Evolutionary conservation across 2,329 filamentous ascomycete species (phyloP), one percentile per base, ranked within the genome.

Genomic region (Exophiala sp.): DNA sequence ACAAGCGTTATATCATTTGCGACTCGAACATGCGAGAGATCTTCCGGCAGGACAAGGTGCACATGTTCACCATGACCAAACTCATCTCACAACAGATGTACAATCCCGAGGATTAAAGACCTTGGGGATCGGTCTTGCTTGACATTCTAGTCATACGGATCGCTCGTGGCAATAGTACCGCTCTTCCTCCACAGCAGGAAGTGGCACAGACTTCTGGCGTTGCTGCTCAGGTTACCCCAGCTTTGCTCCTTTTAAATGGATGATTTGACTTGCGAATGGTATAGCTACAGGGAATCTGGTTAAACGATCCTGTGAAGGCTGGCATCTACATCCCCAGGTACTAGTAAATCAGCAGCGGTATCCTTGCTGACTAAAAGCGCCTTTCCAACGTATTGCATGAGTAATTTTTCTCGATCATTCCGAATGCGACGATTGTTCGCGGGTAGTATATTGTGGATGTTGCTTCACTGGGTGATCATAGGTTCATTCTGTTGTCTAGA

Each of bases 1-100:
- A 98, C 72, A 91, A 90, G 68, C 86, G 93, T 18, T 88, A 95
- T 60, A 98, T 98, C 57, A 74, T 81, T 22, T 98, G 93, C 70
- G 93, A 98, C 68, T 88, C 95, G 19, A 82, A 81, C 60, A 85
- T 98, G 85, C 83, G 87, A 53, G 85, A 86, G 5, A 86, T 98
- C 6, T 98, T 98, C 73, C 95, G 95, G 68, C 80, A 86, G 63
- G 81, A 89, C 63, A 86, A 80, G 63, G 86, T 98, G 43, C 88
- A 97, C 70, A 98, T 98, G 93, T 98, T 98, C 69, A 90, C 88
- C 60, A 97, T 98, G 91, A 97, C 95, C 75, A 96, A 96, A 74
- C 80, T 95, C 13, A 81, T 97, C 9, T 88, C 87, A 56, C 83
- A 85, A 65, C 91, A 97, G 64, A 75, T 97, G 32, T 96, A 95